Conservation (phyloP, 306 rosid species). For the Dryas octopetala region DNA sequence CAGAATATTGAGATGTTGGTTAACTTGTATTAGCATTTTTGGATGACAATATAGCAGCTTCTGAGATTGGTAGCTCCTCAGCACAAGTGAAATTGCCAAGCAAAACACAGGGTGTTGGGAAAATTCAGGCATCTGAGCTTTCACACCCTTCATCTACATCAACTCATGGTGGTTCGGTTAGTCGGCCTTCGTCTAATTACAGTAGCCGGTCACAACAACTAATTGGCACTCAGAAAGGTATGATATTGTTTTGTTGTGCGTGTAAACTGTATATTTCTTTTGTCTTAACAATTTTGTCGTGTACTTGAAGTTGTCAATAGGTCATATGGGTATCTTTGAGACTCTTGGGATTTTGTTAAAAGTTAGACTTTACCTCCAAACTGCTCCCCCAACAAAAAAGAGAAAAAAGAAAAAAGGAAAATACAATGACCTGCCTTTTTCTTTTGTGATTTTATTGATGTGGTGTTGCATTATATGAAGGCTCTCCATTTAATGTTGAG, state of each 20-base stretch:
- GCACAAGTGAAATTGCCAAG: constrained; percentile 51
- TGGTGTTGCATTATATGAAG: background rate
- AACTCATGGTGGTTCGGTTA: constrained; percentile 50
- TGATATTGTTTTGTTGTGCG: constrained; percentile 5
- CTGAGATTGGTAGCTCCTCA: constrained; percentile 52
- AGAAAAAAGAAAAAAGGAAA: background rate
- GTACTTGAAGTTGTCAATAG: background rate
- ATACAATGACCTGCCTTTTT: background rate
- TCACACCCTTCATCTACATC: constrained; percentile 46
- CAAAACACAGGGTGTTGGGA: constrained; percentile 60
- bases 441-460: background rate
- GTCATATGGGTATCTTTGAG: constrained; percentile 1
- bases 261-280: background rate
- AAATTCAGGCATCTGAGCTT: constrained; percentile 49
- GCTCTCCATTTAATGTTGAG: background rate
- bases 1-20: constrained; percentile 14
- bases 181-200: constrained; percentile 73
- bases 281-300: background rate
- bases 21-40: constrained; percentile 1
- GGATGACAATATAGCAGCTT: constrained; percentile 44
- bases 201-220: constrained; percentile 62
- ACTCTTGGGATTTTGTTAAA: background rate
- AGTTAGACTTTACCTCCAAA: constrained; percentile 5
- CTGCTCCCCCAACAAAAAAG: background rate
- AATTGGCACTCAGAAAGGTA: constrained; percentile 79